phyloP scores from a whole-genome alignment of 805 yeast species.

The Scheffersomyces stipitis region DNA sequence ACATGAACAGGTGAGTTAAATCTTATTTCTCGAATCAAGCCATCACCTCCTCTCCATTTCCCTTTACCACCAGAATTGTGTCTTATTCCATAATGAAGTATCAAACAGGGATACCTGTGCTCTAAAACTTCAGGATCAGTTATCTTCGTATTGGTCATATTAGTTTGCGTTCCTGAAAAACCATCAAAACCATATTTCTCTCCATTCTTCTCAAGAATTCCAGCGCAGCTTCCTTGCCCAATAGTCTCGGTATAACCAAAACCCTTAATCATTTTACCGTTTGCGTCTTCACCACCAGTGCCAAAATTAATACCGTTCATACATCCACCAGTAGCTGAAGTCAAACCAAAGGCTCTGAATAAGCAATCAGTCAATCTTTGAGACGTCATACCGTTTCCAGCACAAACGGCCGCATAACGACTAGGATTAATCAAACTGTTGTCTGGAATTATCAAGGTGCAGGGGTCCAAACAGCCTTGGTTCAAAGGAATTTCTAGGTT shows the following conservation, averaged over 20 bases:
- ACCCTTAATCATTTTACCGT: conserved; percentile 1
- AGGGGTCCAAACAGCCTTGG: conserved; percentile 23
- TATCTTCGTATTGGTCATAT: conserved; percentile 39
- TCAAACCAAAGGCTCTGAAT: conserved; percentile 19
- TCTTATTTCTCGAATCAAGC: conserved; percentile 19
- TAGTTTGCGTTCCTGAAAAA: conserved; percentile 40
- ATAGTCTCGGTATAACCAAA: conserved; percentile 3
- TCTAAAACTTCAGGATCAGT: conserved; percentile 25
- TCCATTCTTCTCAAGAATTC: conserved; percentile 4
- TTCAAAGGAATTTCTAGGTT: conserved; percentile 19
- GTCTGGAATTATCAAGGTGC: conserved; percentile 15
- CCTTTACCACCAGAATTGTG: conserved; percentile 18
- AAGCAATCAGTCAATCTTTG: conserved; percentile 20
- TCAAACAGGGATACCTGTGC: conserved; percentile 18
- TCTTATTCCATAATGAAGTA: conserved; percentile 15
- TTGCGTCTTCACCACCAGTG: conserved; percentile 9
- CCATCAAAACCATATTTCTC: conserved; percentile 17
- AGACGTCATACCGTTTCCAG: conserved; percentile 12
- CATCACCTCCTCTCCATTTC: conserved; percentile 21
- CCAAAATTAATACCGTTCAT: conserved; percentile 22
- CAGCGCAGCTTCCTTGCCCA: conserved; percentile 6
- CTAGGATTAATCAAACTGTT: conserved; percentile 18
- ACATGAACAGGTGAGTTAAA: conserved; percentile 18
- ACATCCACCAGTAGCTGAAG: conserved; percentile 20
- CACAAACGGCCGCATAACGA: conserved; percentile 12